Base-by-base conservation (phyloP, 2,329 filamentous ascomycete species). In the Stagonosporopsis rhizophila region DNA sequence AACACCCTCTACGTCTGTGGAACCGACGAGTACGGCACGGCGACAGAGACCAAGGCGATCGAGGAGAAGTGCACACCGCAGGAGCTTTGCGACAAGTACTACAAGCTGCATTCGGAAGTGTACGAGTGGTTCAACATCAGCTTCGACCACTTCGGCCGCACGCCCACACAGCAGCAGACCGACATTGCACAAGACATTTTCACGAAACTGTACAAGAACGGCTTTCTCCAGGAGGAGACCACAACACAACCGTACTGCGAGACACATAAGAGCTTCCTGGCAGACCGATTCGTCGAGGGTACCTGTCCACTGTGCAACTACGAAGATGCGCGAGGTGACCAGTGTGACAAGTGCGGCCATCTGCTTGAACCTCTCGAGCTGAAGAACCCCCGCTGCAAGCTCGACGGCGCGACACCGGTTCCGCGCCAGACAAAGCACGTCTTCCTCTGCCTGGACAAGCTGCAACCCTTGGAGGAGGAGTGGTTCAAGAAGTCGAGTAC, bases 41-140 rank as follows among this genome's bases (percentile, higher is more conserved):
- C 94, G 20, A 96, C 93, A 28, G 94, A 97, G 79, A 96, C 94
- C 23, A 96, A 96, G 80, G 94, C 94, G 4, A 86, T 97, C 37
- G 92, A 96, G 75, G 92, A 95, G 75, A 89, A 89, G 14, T 82
- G 92, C 61, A 92, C 89, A 12, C 92, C 94, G 20, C 84, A 90
- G 69, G 85, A 93, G 72, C 86, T 98, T 12, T 97, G 94, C 81
- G 87, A 90, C 78, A 96, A 97, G 80, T 97, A 96, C 81, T 91
- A 96, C 79, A 87, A 87, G 69, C 87, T 96, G 56, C 94, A 97
- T 79, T 87, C 92, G 69, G 91, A 90, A 44, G 89, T 97, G 64
- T 98, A 98, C 78, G 86, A 96, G 76, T 97, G 94, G 92, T 99
- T 99, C 80, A 87, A 92, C 72, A 94, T 98, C 71, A 88, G 85